Evolutionary conservation across 116 monocot species (phyloP).

Genomic region (Posidonia oceanica): DNA sequence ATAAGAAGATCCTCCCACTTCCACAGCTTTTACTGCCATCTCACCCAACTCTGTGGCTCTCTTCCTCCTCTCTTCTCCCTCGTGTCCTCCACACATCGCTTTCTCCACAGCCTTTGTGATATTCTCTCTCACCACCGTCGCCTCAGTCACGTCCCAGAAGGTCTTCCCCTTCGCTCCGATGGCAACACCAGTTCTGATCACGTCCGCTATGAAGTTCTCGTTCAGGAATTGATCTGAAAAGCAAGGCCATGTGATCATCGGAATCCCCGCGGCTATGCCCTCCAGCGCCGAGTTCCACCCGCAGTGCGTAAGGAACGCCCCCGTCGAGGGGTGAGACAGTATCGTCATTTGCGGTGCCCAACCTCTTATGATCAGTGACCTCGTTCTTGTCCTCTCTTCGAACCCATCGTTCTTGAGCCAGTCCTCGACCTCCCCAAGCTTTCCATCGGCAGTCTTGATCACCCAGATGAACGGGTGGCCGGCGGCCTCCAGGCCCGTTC

Average conservation of each 20-base stretch:
- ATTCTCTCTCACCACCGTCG: not conserved
- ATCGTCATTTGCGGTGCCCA: constrained; percentile 25
- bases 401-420: constrained; percentile 17
- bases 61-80: constrained; percentile 6
- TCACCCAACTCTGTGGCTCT: not conserved
- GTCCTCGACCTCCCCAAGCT: not conserved
- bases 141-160: not conserved
- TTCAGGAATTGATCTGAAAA: constrained; percentile 19
- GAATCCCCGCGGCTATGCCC: constrained; percentile 12
- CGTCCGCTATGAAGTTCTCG: constrained; percentile 7
- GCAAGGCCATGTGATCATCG: constrained; percentile 17
- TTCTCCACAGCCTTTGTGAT: not conserved
- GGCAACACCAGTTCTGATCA: not conserved
- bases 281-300: constrained; percentile 70
- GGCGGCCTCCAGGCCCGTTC: constrained; percentile 6
- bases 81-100: constrained; percentile 2
- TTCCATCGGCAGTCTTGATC: not conserved
- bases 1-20: constrained; percentile 6
- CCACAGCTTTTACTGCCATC: constrained; percentile 3
- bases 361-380: constrained; percentile 10
- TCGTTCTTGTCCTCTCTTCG: constrained; percentile 8
- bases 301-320: constrained; percentile 41
- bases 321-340: constrained; percentile 10
- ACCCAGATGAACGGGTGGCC: constrained; percentile 15
- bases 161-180: constrained; percentile 2